Percentiles rank a stretch among this genome's conserved stretches.
Evolutionary conservation across 2,329 filamentous ascomycete species (phyloP).

Genomic region (Aspergillus sp.): DNA sequence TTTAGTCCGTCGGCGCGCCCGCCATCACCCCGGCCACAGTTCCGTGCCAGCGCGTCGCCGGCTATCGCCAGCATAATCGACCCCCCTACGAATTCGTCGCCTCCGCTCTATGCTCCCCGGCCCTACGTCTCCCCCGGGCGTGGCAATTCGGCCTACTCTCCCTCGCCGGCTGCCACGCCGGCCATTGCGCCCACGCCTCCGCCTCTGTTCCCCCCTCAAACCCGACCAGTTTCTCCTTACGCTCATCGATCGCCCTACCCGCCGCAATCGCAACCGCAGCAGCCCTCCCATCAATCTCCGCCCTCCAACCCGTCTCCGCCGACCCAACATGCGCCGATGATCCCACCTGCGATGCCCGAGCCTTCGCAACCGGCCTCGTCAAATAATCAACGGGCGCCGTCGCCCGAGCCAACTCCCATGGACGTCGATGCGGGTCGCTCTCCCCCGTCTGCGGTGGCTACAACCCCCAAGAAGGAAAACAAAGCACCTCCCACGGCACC

Average conservation of each 20-base stretch:
- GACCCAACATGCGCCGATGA: conserved; percentile 11
- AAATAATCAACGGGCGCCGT: conserved; percentile 15
- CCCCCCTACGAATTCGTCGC: conserved; percentile 46
- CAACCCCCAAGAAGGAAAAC: conserved; percentile 38
- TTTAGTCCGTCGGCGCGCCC: conserved; percentile 49
- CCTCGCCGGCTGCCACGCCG: conserved; percentile 26
- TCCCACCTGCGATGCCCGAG: conserved; percentile 12
- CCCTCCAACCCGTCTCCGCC: conserved; percentile 14
- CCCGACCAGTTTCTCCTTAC: conserved; percentile 22
- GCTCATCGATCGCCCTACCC: conserved; percentile 26
- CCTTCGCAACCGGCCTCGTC: conserved; percentile 11
- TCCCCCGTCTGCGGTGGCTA: conserved; percentile 15
- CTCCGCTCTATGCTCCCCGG: conserved; percentile 28
- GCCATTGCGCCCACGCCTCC: conserved; percentile 23
- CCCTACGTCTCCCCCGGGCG: conserved; percentile 29
- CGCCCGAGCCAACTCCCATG: conserved; percentile 29
- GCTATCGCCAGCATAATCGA: conserved; percentile 91
- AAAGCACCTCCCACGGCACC: conserved; percentile 48
- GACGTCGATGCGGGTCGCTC: conserved; percentile 35
- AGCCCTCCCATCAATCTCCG: conserved; percentile 20
- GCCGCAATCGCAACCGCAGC: conserved; percentile 22
- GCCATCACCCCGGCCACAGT: conserved; percentile 49
- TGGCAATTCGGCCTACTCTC: conserved; percentile 24
- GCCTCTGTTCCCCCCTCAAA: conserved; percentile 24
- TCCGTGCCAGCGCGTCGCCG: conserved; percentile 82